A percentile compares a stretch with the other conserved stretches of the same genome.
These are phyloP conservation scores for Orbilia brochopaga DNA, from an alignment of 2,329 filamentous ascomycete species.

Conservation along the genomic window DNA sequence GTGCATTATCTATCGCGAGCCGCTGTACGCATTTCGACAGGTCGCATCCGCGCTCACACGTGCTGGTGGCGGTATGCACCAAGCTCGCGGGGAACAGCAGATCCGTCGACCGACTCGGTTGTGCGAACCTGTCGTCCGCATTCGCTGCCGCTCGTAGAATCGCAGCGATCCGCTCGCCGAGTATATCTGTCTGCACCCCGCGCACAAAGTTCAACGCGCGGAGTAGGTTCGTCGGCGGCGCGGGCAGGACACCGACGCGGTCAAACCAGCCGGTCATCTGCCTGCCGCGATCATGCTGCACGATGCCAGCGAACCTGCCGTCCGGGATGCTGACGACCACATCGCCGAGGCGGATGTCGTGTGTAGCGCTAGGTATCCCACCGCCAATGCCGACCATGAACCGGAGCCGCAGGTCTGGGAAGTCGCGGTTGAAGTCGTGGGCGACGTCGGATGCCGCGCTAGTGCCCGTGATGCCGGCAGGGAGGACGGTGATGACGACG, in stretches of 20 bases:
- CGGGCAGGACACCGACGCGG: neutral
- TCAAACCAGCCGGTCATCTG: conserved; percentile 5
- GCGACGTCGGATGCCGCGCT: conserved; percentile 56
- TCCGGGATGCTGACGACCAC: conserved; percentile 2
- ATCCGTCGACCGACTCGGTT: too few species aligned
- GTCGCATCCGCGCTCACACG: too few species aligned
- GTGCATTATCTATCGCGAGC: neutral
- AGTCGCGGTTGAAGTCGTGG: conserved; percentile 56
- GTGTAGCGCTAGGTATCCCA: neutral
- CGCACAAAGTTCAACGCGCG: neutral
- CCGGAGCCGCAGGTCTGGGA: neutral
- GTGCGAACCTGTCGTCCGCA: too few species aligned
- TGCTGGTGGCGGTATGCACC: too few species aligned
- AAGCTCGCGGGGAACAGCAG: too few species aligned
- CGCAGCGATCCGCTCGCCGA: neutral
- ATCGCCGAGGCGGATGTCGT: conserved; percentile 5
- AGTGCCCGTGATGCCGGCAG: conserved; percentile 56
- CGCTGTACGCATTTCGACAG: too few species aligned
- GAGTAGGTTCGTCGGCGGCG: neutral
- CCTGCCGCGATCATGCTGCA: neutral
- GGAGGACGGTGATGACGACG: conserved; percentile 56
- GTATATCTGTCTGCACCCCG: neutral
- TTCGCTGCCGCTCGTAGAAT: neutral
- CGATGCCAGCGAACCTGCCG: neutral
- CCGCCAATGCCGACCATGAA: conserved; percentile 13